Conservation (phyloP, 2,329 filamentous ascomycete genomes). For the Ceratocystiopsis minuta region DNA sequence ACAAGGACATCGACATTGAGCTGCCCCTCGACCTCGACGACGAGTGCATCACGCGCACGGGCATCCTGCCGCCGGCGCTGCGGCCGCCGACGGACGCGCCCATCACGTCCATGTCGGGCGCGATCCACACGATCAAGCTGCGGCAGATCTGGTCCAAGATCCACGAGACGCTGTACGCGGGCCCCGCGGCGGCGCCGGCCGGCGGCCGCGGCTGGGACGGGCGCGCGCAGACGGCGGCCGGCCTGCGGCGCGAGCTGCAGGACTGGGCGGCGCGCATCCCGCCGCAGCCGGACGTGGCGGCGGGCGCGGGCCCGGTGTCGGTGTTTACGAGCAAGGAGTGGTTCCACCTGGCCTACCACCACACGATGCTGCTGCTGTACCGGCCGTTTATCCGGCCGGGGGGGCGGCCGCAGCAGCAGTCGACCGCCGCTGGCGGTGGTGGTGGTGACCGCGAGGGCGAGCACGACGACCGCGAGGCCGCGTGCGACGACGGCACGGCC, state of each 20-base stretch:
- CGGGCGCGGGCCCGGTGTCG: conserved; percentile 6
- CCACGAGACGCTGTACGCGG: conserved; percentile 10
- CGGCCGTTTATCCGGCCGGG: conserved; percentile 4
- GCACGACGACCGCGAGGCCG: too few species aligned
- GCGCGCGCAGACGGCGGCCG: not conserved
- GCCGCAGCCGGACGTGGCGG: not conserved
- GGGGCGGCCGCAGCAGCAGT: not conserved
- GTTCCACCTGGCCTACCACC: conserved; percentile 20
- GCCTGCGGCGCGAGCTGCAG: conserved; percentile 12
- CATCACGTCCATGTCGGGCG: conserved; percentile 10
- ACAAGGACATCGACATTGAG: conserved; percentile 15
- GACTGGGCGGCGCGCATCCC: conserved; percentile 6
- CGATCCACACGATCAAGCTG: conserved; percentile 14
- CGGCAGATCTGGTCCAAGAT: conserved; percentile 15
- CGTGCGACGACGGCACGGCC: too few species aligned
- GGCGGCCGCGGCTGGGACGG: too few species aligned
- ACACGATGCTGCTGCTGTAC: conserved; percentile 21
- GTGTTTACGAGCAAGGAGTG: conserved; percentile 20
- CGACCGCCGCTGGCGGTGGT: not conserved
- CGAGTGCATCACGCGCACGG: too few species aligned
- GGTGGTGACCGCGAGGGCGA: conserved; percentile 3
- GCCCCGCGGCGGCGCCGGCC: too few species aligned
- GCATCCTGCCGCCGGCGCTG: too few species aligned
- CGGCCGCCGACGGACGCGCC: too few species aligned
- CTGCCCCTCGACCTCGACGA: not conserved